These are phyloP conservation scores for Tuber melanosporum DNA, from an alignment of 495 filamentous ascomycete species.

Conservation along the genomic window DNA sequence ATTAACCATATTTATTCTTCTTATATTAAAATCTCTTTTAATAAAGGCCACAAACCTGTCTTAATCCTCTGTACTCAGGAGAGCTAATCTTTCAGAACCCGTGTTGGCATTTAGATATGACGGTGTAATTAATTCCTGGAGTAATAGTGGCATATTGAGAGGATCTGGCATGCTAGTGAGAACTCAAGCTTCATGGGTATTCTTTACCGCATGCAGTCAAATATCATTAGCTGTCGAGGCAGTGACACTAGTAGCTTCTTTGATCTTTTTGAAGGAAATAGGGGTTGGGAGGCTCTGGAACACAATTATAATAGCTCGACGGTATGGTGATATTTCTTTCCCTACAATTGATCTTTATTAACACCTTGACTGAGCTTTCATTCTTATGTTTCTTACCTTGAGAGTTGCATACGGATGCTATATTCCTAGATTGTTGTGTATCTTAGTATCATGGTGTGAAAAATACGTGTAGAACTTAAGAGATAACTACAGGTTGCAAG, in stretches of 20 bases:
- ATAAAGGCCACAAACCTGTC: background rate
- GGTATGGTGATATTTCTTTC: background rate
- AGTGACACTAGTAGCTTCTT: background rate
- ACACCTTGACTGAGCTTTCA: too few relatives aligned
- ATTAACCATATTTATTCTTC: constrained; percentile 3
- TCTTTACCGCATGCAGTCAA: background rate
- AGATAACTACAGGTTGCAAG: too few relatives aligned
- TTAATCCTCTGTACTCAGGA: background rate
- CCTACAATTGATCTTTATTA: background rate
- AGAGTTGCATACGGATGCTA: too few relatives aligned
- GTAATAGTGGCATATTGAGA: background rate
- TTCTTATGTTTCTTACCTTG: too few relatives aligned
- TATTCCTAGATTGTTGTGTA: too few relatives aligned
- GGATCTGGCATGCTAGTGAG: too few relatives aligned
- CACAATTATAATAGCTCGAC: constrained; percentile 2
- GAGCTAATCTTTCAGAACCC: background rate
- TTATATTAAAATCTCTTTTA: background rate
- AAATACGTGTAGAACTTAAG: too few relatives aligned
- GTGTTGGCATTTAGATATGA: background rate
- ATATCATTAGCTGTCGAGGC: background rate
- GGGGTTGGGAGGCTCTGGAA: background rate
- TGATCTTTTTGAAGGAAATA: background rate
- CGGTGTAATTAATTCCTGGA: background rate
- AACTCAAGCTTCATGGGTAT: background rate
- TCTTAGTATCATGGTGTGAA: too few relatives aligned